These are phyloP conservation scores for Fraxinus platypoda DNA, from an alignment of 305 asterid species.

Conservation along the genomic window DNA sequence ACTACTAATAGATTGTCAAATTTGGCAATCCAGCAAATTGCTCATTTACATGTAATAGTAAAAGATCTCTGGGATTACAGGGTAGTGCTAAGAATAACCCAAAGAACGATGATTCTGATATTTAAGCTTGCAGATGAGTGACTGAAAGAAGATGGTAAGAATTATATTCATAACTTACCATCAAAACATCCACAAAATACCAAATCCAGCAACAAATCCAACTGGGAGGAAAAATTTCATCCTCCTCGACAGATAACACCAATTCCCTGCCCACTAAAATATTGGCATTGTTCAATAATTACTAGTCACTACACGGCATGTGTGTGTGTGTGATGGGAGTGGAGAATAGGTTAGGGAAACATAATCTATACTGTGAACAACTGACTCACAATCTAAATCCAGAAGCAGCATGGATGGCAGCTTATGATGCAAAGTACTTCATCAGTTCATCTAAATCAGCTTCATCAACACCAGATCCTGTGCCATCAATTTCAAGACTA, in stretches of 20 bases:
- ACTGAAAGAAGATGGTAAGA: background rate
- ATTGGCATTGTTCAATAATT: background rate
- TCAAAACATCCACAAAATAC: background rate
- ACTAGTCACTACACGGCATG: background rate
- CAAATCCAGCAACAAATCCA: background rate
- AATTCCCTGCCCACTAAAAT: slow-evolving; percentile 11
- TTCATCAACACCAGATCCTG: slow-evolving; percentile 24
- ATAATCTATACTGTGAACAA: background rate
- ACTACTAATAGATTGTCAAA: background rate
- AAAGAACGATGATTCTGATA: background rate
- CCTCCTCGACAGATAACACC: background rate
- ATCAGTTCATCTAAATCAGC: slow-evolving; percentile 32
- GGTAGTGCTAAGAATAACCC: background rate
- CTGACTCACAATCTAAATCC: background rate
- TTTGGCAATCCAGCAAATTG: background rate
- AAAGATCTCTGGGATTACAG: background rate
- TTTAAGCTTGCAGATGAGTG: background rate
- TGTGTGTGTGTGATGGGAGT: background rate
- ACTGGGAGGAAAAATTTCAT: background rate
- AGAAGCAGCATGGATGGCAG: background rate
- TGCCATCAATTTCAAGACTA: slow-evolving; percentile 27
- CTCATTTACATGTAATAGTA: background rate
- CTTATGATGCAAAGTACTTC: slow-evolving; percentile 40
- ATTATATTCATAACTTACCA: slow-evolving; percentile 12
- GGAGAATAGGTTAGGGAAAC: background rate